Evolutionary conservation across 495 filamentous ascomycete genomes (phyloP), one percentile per base, ranked within the genome.

Genomic region (Tetracladium marchalianum): DNA sequence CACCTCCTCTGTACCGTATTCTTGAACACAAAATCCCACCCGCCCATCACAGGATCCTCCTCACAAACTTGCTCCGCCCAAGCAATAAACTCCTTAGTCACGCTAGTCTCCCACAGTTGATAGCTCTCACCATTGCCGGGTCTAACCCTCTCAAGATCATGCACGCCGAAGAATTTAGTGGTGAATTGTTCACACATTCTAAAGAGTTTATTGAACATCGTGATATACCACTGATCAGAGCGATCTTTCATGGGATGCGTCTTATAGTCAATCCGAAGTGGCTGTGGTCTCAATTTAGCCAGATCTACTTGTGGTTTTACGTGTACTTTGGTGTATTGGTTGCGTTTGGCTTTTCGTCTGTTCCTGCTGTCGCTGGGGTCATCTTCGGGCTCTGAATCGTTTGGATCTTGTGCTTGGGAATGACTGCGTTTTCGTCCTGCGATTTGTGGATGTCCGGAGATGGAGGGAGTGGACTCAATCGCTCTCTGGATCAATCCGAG

Each of bases 11-110:
- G 57, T 13, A 3, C 2, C 10, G 37, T 44, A 31, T 63, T 52
- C 38, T 53, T 43, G 9, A 75, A 35, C 44, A 73, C 35, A 11
- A 33, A 42, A 35, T 69, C 61, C 71, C 71, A 75, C 0, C 65
- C 58, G 15, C 62, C 64, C 11, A n/a, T 38, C 15, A 13, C 33
- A 5, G 41, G 49, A 47, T 58, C 51, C 16, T 43, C 39, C 33
- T 51, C 48, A 1, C 47, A 44, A 34, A 54, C 51, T 18, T 49
- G 22, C 35, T 46, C 39, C 5, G 40, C 49, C 48, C 52, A 58
- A 5, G 8, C 33, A 0, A 54, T 11, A 37, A 54, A 58, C 37
- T 58, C 51, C 8, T 34, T 43, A 5, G 40, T 43, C 12, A 51
- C 13, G 9, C 41, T 37, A 13, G 38, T 16, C 11, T 16, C 35